A percentile compares a stretch with the other conserved stretches of the same genome.
Evolutionary conservation across 495 filamentous ascomycete genomes (phyloP).

Genomic region (Polyplosphaeria fusca): DNA sequence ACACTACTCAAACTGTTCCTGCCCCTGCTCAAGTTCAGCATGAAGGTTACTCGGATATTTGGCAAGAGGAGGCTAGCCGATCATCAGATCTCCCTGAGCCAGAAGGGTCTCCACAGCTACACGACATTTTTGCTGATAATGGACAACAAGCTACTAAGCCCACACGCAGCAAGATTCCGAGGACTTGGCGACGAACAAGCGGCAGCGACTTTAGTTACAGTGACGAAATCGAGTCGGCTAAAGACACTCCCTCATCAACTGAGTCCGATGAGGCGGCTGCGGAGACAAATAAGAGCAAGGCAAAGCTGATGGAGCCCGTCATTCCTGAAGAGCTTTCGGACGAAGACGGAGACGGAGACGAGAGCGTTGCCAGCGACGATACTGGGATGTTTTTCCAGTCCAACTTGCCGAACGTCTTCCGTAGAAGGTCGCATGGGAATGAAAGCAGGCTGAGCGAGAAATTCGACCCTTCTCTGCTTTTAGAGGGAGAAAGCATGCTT

Average conservation of each 20-base stretch:
- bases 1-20: slow-evolving; percentile 51
- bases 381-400: slow-evolving; percentile 41
- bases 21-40: slow-evolving; percentile 32
- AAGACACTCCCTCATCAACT: slow-evolving; percentile 1
- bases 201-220: slow-evolving; percentile 39
- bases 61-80: slow-evolving; percentile 46
- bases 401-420: slow-evolving; percentile 35
- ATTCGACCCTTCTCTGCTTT: slow-evolving; percentile 20
- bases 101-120: slow-evolving; percentile 19
- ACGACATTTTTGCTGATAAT: slow-evolving; percentile 31
- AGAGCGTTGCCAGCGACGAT: slow-evolving; percentile 37
- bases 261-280: background rate
- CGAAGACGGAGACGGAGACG: slow-evolving; percentile 10
- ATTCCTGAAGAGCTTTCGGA: background rate
- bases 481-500: slow-evolving; percentile 16
- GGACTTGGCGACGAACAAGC: slow-evolving; percentile 46
- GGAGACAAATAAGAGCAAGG: slow-evolving; percentile 15
- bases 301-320: slow-evolving; percentile 4
- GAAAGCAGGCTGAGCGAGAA: slow-evolving; percentile 1
- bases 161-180: slow-evolving; percentile 43
- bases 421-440: background rate
- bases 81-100: slow-evolving; percentile 19
- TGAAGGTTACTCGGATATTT: slow-evolving; percentile 40
- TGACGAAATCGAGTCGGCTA: slow-evolving; percentile 30
- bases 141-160: slow-evolving; percentile 30